Base-by-base conservation (phyloP, 2,329 filamentous ascomycete species). In the Xylariaceae sp. region DNA sequence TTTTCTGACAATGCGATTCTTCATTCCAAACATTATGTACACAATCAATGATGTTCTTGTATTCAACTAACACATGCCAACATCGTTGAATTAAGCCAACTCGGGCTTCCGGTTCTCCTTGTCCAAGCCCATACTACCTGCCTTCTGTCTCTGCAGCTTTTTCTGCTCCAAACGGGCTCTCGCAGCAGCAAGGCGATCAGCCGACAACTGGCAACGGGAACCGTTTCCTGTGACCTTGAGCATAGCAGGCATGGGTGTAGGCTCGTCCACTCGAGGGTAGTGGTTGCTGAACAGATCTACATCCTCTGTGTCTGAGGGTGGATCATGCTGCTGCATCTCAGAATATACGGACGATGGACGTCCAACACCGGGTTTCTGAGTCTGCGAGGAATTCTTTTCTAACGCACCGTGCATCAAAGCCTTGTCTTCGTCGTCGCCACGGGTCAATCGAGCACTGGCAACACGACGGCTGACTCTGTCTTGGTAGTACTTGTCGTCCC, bases 161-260 rank as follows among this genome's bases (percentile, higher is more conserved):
- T 74, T 69, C 57, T 71, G 67, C 57, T 78, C 71, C 12, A 81
- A 68, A 7, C 76, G 64, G 32, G 75, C 77, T 38, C 77, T 64
- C 9, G 75, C 77, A 1, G 76, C 76, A 6, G 74, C 72, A 34
- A 68, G 66, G 26, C 78, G 66, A 38, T 76, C 72, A 3, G 73
- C 69, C 8, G 76, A 66, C 11, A 80, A 53, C 2, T 60, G 62
- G 17, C 67, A 66, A 43, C 67, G 69, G 4, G 69, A 65, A 4
- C 64, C 59, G 38, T 69, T 71, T 17, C 56, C 63, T 19, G 62
- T 47, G 9, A 12, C 38, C 3, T 33, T 48, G 38, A 63, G 56
- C 19, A 65, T 54, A 22, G 52, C 47, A 32, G 59, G 60, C 6
- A 6, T 26, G 6, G 22, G 22, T 26, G n/a, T n/a, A 28, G 65